A percentile compares a stretch with the other conserved stretches of the same genome.
Conservation (phyloP, 2,329 filamentous ascomycete genomes). For the Paracoccidioides brasiliensis region DNA sequence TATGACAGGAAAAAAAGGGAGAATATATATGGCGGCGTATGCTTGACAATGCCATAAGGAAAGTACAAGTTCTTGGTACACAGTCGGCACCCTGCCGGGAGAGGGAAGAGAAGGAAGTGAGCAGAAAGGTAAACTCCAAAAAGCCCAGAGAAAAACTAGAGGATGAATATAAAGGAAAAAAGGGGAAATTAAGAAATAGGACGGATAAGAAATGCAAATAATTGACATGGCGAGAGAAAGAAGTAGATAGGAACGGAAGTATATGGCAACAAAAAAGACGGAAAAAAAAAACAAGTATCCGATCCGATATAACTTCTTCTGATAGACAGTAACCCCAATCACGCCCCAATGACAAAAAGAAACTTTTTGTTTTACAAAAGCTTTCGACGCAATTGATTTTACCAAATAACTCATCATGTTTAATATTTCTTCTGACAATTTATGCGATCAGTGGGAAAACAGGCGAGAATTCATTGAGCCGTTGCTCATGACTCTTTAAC, state of each 20-base stretch:
- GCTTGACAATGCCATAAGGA: no score
- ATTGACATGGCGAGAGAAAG: no score
- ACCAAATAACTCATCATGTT: background rate
- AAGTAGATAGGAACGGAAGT: no score
- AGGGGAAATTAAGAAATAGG: background rate
- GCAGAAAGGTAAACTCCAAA: background rate
- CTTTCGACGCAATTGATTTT: background rate
- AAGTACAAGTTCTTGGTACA: background rate
- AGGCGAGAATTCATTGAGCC: background rate
- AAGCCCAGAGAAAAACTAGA: background rate
- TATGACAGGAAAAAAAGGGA: no score
- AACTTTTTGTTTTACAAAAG: background rate
- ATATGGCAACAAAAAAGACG: background rate
- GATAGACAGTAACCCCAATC: background rate
- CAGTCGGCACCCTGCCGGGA: background rate
- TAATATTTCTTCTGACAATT: background rate
- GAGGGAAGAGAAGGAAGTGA: background rate
- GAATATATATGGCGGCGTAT: no score
- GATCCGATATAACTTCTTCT: background rate
- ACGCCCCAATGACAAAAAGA: background rate
- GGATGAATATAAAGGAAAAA: background rate
- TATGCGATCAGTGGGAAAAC: background rate
- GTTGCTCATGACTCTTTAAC: constrained; percentile 25
- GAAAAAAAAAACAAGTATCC: background rate
- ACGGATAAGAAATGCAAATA: background rate